phyloP scores from a whole-genome alignment of 176 grass and related monocot genomes.

The Carex pumila region DNA sequence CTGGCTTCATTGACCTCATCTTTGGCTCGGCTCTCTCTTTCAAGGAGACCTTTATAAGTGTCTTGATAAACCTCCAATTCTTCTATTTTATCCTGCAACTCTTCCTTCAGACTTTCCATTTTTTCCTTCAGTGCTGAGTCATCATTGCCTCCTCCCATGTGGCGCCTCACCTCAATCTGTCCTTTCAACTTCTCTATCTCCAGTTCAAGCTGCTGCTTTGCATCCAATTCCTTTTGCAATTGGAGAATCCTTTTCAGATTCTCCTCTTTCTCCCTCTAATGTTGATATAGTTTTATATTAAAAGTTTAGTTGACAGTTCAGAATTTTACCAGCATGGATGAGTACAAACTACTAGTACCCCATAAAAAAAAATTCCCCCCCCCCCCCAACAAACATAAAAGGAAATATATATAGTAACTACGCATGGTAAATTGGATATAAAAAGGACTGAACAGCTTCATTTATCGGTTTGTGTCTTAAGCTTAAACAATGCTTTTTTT shows the following conservation, averaged over 20 bases:
- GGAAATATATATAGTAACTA: neutral
- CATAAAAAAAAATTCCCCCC: neutral
- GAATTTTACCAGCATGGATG: neutral
- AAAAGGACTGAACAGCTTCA: neutral
- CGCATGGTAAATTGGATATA: neutral
- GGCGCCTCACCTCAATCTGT: conserved; percentile 59
- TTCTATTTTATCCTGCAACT: conserved; percentile 29
- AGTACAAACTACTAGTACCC: neutral
- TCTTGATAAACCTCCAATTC: conserved; percentile 24
- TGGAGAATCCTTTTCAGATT: conserved; percentile 61
- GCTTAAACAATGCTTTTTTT: neutral
- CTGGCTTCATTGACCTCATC: conserved; percentile 62
- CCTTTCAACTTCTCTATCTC: conserved; percentile 72
- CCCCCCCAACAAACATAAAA: neutral
- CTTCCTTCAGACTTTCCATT: conserved; percentile 61
- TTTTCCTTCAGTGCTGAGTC: conserved; percentile 41
- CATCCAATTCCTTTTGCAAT: conserved; percentile 67
- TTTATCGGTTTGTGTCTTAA: neutral
- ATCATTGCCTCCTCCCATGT: conserved; percentile 66
- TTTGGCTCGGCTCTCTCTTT: conserved; percentile 44
- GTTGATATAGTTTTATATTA: neutral
- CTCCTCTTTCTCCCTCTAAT: conserved; percentile 84
- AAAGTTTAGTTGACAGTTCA: neutral
- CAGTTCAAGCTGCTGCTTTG: conserved; percentile 71
- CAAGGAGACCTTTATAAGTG: conserved; percentile 28